These are phyloP conservation scores for Coemansia sp. DNA, from an alignment of 192 early-diverging fungal genomes.

Conservation along the genomic window DNA sequence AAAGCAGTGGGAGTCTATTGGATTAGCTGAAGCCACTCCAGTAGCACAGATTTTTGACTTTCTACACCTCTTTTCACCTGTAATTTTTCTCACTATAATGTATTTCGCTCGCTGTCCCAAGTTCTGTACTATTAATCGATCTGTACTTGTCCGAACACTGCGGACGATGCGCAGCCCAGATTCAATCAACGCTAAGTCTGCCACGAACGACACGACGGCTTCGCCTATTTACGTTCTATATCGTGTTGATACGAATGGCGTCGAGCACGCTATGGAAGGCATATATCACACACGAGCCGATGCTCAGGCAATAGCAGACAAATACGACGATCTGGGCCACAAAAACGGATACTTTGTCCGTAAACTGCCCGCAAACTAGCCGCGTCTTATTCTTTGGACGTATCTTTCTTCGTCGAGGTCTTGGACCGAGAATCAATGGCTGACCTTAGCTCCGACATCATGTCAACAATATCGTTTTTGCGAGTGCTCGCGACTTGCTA, in stretches of 20 bases:
- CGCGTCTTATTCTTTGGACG: neutral
- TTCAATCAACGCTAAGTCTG: neutral
- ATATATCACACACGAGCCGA: slow-evolving; percentile 10
- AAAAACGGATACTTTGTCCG: slow-evolving; percentile 45
- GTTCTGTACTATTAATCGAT: neutral
- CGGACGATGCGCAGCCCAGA: neutral
- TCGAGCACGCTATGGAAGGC: slow-evolving; percentile 25
- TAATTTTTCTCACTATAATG: neutral
- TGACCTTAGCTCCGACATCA: slow-evolving; percentile 42
- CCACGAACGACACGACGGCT: neutral
- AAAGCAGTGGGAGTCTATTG: neutral
- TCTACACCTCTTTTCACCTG: neutral
- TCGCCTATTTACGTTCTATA: slow-evolving; percentile 14
- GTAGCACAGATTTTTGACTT: neutral
- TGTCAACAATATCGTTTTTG: slow-evolving; percentile 26
- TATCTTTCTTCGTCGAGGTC: neutral
- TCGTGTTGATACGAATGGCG: slow-evolving; percentile 41
- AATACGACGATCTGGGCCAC: slow-evolving; percentile 33
- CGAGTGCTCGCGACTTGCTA: slow-evolving; percentile 22
- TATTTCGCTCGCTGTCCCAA: neutral
- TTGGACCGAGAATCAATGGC: slow-evolving; percentile 31
- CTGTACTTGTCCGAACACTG: neutral
- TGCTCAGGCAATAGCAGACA: slow-evolving; percentile 17
- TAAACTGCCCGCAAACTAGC: neutral
- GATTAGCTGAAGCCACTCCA: neutral